These are phyloP conservation scores for Cucurbita maxima DNA, from an alignment of 306 rosid species.

Conservation along the genomic window DNA sequence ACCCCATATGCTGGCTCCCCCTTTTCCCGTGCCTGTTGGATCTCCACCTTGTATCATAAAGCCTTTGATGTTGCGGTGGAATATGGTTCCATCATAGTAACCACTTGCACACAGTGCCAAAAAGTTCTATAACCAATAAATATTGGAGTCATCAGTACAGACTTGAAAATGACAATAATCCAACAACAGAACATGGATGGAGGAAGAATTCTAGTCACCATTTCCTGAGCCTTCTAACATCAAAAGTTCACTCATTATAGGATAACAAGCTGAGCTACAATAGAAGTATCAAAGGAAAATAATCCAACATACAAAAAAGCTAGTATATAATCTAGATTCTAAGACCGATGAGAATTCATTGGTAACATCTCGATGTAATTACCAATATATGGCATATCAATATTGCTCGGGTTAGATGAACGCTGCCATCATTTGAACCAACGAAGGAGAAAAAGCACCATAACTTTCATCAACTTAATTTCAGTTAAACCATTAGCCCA, in stretches of 20 bases:
- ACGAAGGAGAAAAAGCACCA: background rate
- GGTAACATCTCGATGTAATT: background rate
- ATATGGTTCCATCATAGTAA: constrained; percentile 84
- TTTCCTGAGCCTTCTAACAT: too few species aligned
- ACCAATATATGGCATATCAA: background rate
- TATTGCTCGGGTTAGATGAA: background rate
- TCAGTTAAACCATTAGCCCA: background rate
- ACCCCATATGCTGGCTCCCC: constrained; percentile 92
- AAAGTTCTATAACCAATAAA: constrained; percentile 44
- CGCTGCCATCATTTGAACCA: background rate
- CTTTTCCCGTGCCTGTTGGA: constrained; percentile 93
- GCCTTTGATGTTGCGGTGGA: constrained; percentile 90
- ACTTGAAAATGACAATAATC: too few species aligned
- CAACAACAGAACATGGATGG: too few species aligned
- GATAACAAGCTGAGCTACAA: too few species aligned
- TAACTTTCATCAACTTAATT: background rate
- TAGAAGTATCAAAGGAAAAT: too few species aligned
- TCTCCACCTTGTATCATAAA: constrained; percentile 99
- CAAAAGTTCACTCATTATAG: too few species aligned
- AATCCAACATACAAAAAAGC: background rate
- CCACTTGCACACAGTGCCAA: constrained; percentile 75
- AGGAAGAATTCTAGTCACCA: too few species aligned
- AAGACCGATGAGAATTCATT: background rate
- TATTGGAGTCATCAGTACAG: constrained; percentile 1
- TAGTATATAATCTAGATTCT: background rate